Conservation (phyloP, 179 eudicot genomes). For the Beta lomatogona region DNA sequence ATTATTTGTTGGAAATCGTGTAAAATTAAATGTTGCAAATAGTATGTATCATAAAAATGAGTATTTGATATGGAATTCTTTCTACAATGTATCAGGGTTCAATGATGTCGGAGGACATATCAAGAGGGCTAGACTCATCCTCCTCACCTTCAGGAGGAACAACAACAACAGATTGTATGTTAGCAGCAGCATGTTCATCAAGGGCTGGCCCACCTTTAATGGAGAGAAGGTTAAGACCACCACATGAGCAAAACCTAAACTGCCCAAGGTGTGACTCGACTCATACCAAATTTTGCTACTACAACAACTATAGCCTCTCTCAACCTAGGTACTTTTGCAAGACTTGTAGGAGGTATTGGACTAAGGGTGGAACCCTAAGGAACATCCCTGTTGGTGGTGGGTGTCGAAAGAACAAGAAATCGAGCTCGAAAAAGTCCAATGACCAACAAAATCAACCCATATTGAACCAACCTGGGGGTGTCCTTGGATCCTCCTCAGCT, state of each 20-base stretch:
- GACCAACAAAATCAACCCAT: conserved; percentile 1
- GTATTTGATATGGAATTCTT: not conserved
- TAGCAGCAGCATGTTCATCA: conserved; percentile 56
- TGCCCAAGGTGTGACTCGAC: conserved; percentile 89
- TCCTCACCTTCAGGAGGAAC: conserved; percentile 45
- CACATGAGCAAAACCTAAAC: conserved; percentile 70
- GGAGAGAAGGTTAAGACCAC: conserved; percentile 79
- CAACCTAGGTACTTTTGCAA: conserved; percentile 94
- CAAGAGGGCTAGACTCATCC: conserved; percentile 63
- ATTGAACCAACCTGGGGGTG: not conserved
- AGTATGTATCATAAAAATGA: no score
- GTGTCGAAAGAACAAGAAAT: conserved; percentile 72
- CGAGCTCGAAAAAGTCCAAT: conserved; percentile 43
- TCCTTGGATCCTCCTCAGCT: conserved; percentile 4
- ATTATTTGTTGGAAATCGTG: no score
- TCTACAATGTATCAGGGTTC: conserved; percentile 44
- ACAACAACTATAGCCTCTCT: conserved; percentile 88
- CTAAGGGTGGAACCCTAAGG: conserved; percentile 82
- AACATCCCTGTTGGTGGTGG: conserved; percentile 97
- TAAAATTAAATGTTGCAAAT: no score
- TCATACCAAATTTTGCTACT: conserved; percentile 92
- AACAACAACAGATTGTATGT: conserved; percentile 41
- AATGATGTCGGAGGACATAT: conserved; percentile 55
- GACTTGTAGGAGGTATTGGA: conserved; percentile 90
- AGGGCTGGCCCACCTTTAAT: conserved; percentile 43